Evolutionary conservation across 2,329 filamentous ascomycete genomes (phyloP).

Genomic region (Acephala macrosclerotiorum): DNA sequence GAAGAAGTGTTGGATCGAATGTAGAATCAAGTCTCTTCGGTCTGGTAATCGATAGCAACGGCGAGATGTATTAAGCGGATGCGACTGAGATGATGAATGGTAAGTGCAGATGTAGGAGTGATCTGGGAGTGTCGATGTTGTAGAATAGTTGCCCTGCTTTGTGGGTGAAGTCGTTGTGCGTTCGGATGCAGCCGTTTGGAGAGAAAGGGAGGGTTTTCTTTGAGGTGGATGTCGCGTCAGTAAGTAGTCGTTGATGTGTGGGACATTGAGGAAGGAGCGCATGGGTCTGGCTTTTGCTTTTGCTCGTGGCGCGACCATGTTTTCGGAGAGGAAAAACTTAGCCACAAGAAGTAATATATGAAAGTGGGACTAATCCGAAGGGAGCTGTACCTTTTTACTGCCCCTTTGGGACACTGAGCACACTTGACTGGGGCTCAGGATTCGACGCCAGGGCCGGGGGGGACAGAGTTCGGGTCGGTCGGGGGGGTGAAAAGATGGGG

Average conservation of each 20-base stretch:
- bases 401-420: neutral
- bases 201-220: constrained; percentile 19
- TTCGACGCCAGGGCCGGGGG: neutral
- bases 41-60: constrained; percentile 37
- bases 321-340: neutral
- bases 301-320: constrained; percentile 4
- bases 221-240: constrained; percentile 30
- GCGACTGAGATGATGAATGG: constrained; percentile 14
- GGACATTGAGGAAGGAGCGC: constrained; percentile 13
- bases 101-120: constrained; percentile 20
- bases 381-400: neutral
- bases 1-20: neutral
- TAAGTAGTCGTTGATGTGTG: constrained; percentile 24
- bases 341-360: neutral
- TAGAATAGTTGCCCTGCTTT: constrained; percentile 18
- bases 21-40: constrained; percentile 27
- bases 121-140: constrained; percentile 16
- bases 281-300: constrained; percentile 11
- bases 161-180: constrained; percentile 8
- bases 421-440: neutral
- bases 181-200: constrained; percentile 6
- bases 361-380: neutral
- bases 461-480: neutral
- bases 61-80: constrained; percentile 30
- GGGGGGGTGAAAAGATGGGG: constrained; percentile 7